These are phyloP conservation scores for Puccinia novopanici DNA, from an alignment of 1,284 basidiomycete species.

Conservation along the genomic window DNA sequence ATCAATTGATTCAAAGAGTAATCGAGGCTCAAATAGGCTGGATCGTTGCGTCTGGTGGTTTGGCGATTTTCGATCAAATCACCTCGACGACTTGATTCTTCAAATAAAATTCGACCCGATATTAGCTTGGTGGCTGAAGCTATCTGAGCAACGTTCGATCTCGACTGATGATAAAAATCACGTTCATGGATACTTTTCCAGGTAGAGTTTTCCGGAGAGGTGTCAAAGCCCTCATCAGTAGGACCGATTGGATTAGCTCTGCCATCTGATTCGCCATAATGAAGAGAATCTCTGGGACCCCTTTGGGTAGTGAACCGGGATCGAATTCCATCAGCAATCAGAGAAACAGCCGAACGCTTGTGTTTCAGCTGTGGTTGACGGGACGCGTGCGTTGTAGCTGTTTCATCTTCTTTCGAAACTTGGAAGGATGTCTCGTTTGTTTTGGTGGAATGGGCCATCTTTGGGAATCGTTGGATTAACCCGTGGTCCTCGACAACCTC, in stretches of 20 bases:
- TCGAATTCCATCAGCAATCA: not conserved
- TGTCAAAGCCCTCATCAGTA: conserved; percentile 2
- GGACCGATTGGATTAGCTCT: not conserved
- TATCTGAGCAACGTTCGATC: not conserved
- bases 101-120: conserved; percentile 22
- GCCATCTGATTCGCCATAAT: not conserved
- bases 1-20: not conserved
- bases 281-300: not conserved
- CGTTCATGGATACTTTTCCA: not conserved
- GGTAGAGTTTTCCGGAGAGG: not conserved
- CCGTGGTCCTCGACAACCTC: not conserved
- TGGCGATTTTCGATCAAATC: not conserved
- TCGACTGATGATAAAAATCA: not conserved
- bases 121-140: not conserved
- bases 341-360: not conserved
- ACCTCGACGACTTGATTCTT: not conserved
- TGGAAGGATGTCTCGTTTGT: not conserved
- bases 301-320: conserved; percentile 5
- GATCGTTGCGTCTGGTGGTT: not conserved
- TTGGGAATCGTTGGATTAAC: not conserved
- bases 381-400: too few species aligned
- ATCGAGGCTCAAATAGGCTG: not conserved
- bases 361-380: not conserved
- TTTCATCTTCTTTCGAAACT: not conserved
- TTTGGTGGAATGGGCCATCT: not conserved